Percentiles rank a stretch among this genome's conserved stretches.
Conservation (phyloP, 176 grass and related monocot genomes). For the Bonia amplexicaulis region DNA sequence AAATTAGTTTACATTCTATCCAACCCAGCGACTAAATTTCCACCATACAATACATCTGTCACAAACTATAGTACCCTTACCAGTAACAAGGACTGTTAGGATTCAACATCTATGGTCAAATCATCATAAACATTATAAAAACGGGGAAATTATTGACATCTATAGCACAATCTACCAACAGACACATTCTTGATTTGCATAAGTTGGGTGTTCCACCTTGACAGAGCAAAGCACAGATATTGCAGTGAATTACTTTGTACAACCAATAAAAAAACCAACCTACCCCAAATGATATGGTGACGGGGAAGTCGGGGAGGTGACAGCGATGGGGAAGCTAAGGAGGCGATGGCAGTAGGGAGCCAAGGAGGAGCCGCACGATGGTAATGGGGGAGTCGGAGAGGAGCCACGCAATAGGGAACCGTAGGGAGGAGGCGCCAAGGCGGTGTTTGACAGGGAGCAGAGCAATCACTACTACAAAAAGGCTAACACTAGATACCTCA, state of each 20-base stretch:
- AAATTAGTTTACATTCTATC: background rate
- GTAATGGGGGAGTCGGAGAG: too few relatives aligned
- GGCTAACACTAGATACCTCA: too few relatives aligned
- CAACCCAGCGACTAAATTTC: background rate
- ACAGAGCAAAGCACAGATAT: background rate
- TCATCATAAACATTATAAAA: background rate
- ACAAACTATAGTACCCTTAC: background rate
- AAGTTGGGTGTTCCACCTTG: background rate
- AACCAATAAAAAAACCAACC: background rate
- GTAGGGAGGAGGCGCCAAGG: too few relatives aligned
- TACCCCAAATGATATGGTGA: background rate
- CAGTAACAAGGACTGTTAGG: background rate
- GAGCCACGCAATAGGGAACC: too few relatives aligned
- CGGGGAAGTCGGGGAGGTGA: too few relatives aligned
- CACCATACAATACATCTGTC: background rate
- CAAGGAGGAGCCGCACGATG: too few relatives aligned
- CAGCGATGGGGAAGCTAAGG: too few relatives aligned
- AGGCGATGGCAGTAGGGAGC: too few relatives aligned
- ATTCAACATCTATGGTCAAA: background rate
- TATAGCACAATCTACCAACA: background rate
- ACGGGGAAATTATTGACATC: background rate
- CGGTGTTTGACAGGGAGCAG: too few relatives aligned
- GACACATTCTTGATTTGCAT: background rate
- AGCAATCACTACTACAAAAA: too few relatives aligned
- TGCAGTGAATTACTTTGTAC: background rate